Percentiles rank a stretch among this genome's conserved stretches.
Evolutionary conservation across 192 early-diverging fungal genomes (phyloP).

Genomic region (Linnemannia hyalina): DNA sequence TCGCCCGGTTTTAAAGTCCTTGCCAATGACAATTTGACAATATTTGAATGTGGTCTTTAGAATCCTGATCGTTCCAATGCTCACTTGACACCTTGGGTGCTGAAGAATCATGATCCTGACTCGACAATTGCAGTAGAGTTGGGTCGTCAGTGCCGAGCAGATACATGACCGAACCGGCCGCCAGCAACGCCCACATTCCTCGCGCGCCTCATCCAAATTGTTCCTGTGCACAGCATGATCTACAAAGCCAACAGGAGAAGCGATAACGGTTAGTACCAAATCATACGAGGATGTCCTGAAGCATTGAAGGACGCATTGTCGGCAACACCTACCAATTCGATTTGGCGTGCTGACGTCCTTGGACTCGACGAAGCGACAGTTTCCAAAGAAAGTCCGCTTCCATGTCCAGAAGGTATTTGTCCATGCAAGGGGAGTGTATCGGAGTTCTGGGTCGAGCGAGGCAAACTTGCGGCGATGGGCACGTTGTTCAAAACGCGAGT

Average conservation of each 20-base stretch:
- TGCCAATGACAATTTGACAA: constrained; percentile 56
- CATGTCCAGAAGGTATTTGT: constrained; percentile 53
- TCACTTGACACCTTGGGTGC: constrained; percentile 57
- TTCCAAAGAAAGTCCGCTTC: constrained; percentile 50
- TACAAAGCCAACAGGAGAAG: not conserved
- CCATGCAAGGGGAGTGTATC: constrained; percentile 45
- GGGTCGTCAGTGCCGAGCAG: constrained; percentile 38
- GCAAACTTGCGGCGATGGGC: constrained; percentile 47
- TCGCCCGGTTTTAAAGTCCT: constrained; percentile 42
- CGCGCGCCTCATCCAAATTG: constrained; percentile 14
- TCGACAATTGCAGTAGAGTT: constrained; percentile 55
- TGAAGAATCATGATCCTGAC: constrained; percentile 55
- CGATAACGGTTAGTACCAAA: not conserved
- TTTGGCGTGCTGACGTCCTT: constrained; percentile 42
- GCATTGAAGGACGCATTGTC: not conserved
- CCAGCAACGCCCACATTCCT: constrained; percentile 52
- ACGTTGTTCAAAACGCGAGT: constrained; percentile 45
- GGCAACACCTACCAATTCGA: constrained; percentile 33
- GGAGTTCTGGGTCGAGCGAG: constrained; percentile 32
- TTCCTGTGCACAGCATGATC: constrained; percentile 41
- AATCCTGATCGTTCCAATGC: constrained; percentile 55
- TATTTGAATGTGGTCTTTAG: constrained; percentile 51
- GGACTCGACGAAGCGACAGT: constrained; percentile 43
- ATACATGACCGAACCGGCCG: constrained; percentile 46
- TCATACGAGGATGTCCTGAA: not conserved